Percentiles rank a stretch among this genome's conserved stretches.
Evolutionary conservation across 2,329 filamentous ascomycete genomes (phyloP).

Genomic region (Colletotrichum acutatum): DNA sequence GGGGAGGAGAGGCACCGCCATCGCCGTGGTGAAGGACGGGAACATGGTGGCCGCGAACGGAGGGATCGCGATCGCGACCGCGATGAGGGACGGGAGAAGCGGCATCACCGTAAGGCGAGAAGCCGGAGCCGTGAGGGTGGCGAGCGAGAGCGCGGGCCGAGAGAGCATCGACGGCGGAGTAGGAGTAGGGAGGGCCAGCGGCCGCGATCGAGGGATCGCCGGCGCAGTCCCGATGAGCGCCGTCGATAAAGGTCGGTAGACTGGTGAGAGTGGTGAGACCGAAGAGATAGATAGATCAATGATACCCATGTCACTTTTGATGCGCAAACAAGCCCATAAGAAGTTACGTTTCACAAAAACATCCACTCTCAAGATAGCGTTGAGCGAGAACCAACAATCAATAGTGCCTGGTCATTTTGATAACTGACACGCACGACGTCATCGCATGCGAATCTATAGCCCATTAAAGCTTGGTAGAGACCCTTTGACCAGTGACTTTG

Average conservation of each 20-base stretch:
- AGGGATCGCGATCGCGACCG: constrained; percentile 18
- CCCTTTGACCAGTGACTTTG: neutral
- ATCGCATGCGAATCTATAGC: neutral
- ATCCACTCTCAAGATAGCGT: neutral
- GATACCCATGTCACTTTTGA: neutral
- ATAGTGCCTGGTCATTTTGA: neutral
- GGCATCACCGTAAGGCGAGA: constrained; percentile 15
- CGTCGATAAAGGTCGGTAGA: neutral
- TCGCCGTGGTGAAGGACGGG: constrained; percentile 9
- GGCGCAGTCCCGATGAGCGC: constrained; percentile 27
- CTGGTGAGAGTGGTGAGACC: neutral
- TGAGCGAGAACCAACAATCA: neutral
- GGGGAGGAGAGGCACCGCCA: constrained; percentile 19
- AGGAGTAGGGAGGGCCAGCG: constrained; percentile 27
- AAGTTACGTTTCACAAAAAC: neutral
- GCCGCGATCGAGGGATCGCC: constrained; percentile 16
- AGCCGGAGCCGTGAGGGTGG: constrained; percentile 13
- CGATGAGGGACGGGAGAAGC: constrained; percentile 28
- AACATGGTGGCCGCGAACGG: constrained; percentile 12
- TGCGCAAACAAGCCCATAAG: neutral
- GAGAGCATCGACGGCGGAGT: constrained; percentile 29
- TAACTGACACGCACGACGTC: neutral
- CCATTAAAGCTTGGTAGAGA: neutral
- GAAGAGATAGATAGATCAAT: neutral
- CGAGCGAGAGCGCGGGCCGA: constrained; percentile 7